A percentile compares a stretch with the other conserved stretches of the same genome.
Evolutionary conservation across 345 rosid genomes (phyloP).

Genomic region (Crucihimalaya himalaica): DNA sequence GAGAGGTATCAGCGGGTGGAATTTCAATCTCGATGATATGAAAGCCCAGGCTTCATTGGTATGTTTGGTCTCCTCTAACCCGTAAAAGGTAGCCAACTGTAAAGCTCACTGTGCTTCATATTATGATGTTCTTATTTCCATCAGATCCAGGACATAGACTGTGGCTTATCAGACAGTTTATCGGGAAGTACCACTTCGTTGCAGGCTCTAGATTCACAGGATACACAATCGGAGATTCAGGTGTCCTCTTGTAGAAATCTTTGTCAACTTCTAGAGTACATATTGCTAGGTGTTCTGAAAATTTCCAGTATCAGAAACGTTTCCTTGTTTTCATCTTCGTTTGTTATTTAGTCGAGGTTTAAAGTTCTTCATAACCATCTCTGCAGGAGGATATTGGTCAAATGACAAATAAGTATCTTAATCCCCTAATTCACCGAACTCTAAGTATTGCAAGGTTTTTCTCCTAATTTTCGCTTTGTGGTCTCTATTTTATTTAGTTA

Average conservation of each 20-base stretch:
- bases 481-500: neutral
- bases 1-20: constrained; percentile 97
- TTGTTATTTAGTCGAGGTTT: constrained; percentile 19
- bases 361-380: constrained; percentile 36
- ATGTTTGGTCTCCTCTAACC: constrained; percentile 31
- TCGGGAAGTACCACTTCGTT: constrained; percentile 60
- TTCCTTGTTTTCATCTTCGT: constrained; percentile 11
- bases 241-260: constrained; percentile 28
- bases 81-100: constrained; percentile 21
- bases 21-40: constrained; percentile 95
- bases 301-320: constrained; percentile 1
- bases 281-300: constrained; percentile 2
- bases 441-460: constrained; percentile 52
- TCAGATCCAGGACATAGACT: constrained; percentile 88
- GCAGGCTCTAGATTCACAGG: constrained; percentile 52
- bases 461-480: constrained; percentile 6
- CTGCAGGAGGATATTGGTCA: constrained; percentile 59
- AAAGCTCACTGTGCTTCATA: constrained; percentile 18
- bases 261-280: constrained; percentile 11
- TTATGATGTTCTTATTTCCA: constrained; percentile 24
- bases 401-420: constrained; percentile 41
- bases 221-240: constrained; percentile 49
- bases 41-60: constrained; percentile 99
- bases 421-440: constrained; percentile 44
- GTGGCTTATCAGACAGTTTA: constrained; percentile 52